Base-by-base conservation (phyloP, 2,329 filamentous ascomycete genomes). In the Thielaviopsis cerberus region DNA sequence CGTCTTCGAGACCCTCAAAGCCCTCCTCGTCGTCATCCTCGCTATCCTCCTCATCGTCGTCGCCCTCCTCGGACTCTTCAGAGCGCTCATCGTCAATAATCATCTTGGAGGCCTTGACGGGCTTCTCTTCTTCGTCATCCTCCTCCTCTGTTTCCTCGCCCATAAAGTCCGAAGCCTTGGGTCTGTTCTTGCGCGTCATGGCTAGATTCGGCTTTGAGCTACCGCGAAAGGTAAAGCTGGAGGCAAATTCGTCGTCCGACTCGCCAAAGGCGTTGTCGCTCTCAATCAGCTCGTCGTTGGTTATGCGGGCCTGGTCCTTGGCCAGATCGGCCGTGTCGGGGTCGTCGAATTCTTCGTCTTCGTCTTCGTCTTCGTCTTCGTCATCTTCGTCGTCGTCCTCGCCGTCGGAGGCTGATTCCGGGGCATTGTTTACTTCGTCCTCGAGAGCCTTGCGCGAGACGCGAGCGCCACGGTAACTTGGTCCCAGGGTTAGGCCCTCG, bases 201-300 rank as follows among this genome's bases (percentile, higher is more conserved):
- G 68, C 63, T 17, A 66, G 66, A 57, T 69, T 71, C 4, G 76
- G 73, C 62, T 77, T 78, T 1, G 74, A 75, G 68, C 79, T 83
- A 23, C 79, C 79, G 30, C 77, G 71, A 62, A 83, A 83, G 0
- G 72, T 79, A 67, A 86, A 95, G 0, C 80, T 81, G 63, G 85
- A 82, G 65, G 95, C 88, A 55, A 78, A 78, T 68, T 94, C 88
- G 63, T 88, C 83, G 64, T 97, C 91, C 63, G 87, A 92, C 57
- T 86, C 82, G 2, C 82, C 86, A 66, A 97, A 83, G 0, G 88
- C 91, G 37, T 78, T 71, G 59, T 83, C 80, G 64, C 80, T 83
- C 54, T 78, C 75, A 59, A 83, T 83, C 63, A 83, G 80, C 26
- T 81, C 81, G 51, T 79, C 77, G 59, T 73, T 72, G n/a, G 73